Evolutionary conservation across 2,329 filamentous ascomycete species (phyloP).

Genomic region (Penicillium sp.): DNA sequence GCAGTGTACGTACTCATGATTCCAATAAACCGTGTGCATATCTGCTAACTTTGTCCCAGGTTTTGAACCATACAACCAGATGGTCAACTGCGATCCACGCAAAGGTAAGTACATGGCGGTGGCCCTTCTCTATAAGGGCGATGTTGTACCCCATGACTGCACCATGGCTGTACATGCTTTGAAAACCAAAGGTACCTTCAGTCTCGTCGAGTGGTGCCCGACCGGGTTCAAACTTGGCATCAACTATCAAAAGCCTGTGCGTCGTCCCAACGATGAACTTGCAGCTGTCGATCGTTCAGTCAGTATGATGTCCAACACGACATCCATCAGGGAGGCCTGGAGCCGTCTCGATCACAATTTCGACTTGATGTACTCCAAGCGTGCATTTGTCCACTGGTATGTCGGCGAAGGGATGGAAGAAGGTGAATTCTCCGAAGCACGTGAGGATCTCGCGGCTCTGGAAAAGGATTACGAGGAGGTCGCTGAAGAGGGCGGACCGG

Average conservation of each 20-base stretch:
- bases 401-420: constrained; percentile 92
- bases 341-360: constrained; percentile 63
- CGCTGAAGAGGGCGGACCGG: constrained; percentile 44
- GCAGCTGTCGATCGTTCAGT: constrained; percentile 54
- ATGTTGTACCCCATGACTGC: constrained; percentile 62
- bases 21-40: neutral
- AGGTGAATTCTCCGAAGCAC: constrained; percentile 82
- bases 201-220: constrained; percentile 66
- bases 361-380: constrained; percentile 67
- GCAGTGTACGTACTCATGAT: constrained; percentile 49
- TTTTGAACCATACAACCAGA: constrained; percentile 66
- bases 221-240: constrained; percentile 68
- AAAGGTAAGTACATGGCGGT: constrained; percentile 69
- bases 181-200: constrained; percentile 62
- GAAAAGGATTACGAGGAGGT: constrained; percentile 88
- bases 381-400: constrained; percentile 69
- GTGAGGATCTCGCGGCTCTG: constrained; percentile 78
- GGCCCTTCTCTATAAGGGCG: constrained; percentile 62
- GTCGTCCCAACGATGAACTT: constrained; percentile 52
- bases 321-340: constrained; percentile 64
- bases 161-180: constrained; percentile 54
- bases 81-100: constrained; percentile 64
- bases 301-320: constrained; percentile 65
- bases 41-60: constrained; percentile 36
- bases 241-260: constrained; percentile 59